Evolutionary conservation across 179 eudicot genomes (phyloP), one percentile per base, ranked within the genome.

Genomic region (Silene coronaria): DNA sequence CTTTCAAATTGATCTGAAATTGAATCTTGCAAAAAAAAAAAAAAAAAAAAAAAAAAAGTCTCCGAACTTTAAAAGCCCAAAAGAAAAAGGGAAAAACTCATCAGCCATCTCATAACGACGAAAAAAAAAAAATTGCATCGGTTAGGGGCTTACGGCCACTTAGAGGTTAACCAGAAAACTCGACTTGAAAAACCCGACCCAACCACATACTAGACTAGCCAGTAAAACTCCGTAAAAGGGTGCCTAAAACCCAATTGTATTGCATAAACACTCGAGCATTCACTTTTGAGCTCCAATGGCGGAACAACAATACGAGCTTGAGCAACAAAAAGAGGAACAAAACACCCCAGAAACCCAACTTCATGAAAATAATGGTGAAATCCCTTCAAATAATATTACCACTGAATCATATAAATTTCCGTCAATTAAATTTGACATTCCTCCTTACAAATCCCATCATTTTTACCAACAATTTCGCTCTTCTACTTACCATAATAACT

Each of bases 401-500:
- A 62, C 11, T 70, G 73, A 70, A 70, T 28, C 71, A 42, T 70
- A 70, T 19, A 71, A 28, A 55, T 71, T 14, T 55, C 63, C 74
- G 4, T 5, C 27, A 17, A 71, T 71, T 55, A 55, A 71, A 17
- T 92, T 88, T 77, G 85, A 87, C 24, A 77, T 81, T n/a, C 77
- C 87, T 68, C 98, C 98, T 0, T 79, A 77, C 77, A 81, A 88
- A 81, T 85, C 84, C 68, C 85, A 89, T 87, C 89, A 90, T 77
- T 94, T 92, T 81, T 81, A 69, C 84, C 76, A 81, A 51, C 98
- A 94, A 75, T 90, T 92, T 84, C 85, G 95, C 58, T 57, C 85
- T 30, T 26, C 87, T 70, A 80, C 87, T 26, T 86, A 86, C 89
- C 91, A 89, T 77, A 92, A 92, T 82, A 94, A 94, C 78, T 94